Percentiles rank a stretch among this genome's conserved stretches.
phyloP scores from a whole-genome alignment of 306 rosid species.

The Trifolium fragiferum region DNA sequence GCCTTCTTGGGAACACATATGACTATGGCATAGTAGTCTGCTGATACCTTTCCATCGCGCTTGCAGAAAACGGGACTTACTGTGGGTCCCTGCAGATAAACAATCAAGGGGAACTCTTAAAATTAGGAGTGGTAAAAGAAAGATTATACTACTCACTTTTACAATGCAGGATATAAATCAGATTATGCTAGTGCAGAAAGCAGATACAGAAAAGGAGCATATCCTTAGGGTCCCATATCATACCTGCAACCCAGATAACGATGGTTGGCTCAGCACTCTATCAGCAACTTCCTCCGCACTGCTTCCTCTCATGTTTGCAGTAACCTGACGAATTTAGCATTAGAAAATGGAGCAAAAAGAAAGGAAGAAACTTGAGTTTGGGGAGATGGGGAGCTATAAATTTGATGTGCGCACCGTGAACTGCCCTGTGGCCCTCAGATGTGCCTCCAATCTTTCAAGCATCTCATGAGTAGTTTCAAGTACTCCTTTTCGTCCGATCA shows the following conservation, averaged over 20 bases:
- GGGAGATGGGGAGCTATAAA: constrained; percentile 1
- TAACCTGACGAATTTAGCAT: constrained; percentile 63
- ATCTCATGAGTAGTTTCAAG: constrained; percentile 90
- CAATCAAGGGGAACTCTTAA: constrained; percentile 33
- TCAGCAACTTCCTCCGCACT: constrained; percentile 91
- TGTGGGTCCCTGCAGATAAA: constrained; percentile 82
- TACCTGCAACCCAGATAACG: constrained; percentile 91
- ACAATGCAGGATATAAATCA: constrained; percentile 20
- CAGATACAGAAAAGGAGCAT: constrained; percentile 1
- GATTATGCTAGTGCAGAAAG: constrained; percentile 18
- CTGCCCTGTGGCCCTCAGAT: constrained; percentile 80
- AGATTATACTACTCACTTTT: constrained; percentile 8
- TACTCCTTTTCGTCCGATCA: constrained; percentile 74
- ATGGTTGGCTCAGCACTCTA: constrained; percentile 82
- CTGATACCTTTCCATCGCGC: constrained; percentile 61
- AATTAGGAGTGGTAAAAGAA: constrained; percentile 18
- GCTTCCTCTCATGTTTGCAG: constrained; percentile 94
- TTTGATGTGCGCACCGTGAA: constrained; percentile 64
- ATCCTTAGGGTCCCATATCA: constrained; percentile 33
- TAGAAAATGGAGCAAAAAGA: constrained; percentile 38
- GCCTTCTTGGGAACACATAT: constrained; percentile 86
- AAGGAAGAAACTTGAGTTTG: neutral
- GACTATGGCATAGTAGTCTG: constrained; percentile 87
- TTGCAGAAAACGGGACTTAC: constrained; percentile 84
- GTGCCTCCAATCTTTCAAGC: constrained; percentile 94